Percentiles rank a stretch among this genome's conserved stretches.
Evolutionary conservation across 768 basidiomycete genomes (phyloP).

Genomic region (Auriscalpium microsporum): DNA sequence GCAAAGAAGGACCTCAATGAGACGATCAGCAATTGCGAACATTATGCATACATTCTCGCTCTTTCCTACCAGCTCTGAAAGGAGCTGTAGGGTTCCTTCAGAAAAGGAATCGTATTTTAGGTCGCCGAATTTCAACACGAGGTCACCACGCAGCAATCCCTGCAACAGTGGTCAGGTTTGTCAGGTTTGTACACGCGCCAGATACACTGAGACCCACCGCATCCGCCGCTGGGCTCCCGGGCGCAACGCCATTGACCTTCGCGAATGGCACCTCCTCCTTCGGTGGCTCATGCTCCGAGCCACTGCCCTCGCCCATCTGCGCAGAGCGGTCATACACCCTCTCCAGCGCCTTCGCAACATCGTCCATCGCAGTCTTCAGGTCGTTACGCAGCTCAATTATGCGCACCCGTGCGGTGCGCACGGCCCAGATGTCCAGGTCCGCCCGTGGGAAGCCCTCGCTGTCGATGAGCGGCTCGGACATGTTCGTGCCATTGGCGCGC

Average conservation of each 20-base stretch:
- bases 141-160: slow-evolving; percentile 63
- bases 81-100: slow-evolving; percentile 49
- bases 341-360: slow-evolving; percentile 62
- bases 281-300: background rate
- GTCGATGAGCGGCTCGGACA: slow-evolving; percentile 75
- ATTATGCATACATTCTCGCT: slow-evolving; percentile 63
- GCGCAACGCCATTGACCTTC: slow-evolving; percentile 72
- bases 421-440: slow-evolving; percentile 78
- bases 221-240: slow-evolving; percentile 71
- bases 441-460: slow-evolving; percentile 82
- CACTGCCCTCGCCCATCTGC: slow-evolving; percentile 15
- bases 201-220: slow-evolving; percentile 46
- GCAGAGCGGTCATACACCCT: slow-evolving; percentile 47
- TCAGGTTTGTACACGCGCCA: no score
- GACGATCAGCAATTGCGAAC: no score
- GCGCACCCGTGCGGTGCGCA: slow-evolving; percentile 64
- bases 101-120: slow-evolving; percentile 48
- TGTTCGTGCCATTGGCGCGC: slow-evolving; percentile 49
- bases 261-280: slow-evolving; percentile 52
- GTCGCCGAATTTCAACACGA: slow-evolving; percentile 65
- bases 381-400: slow-evolving; percentile 84
- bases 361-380: slow-evolving; percentile 50
- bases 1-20: no score
- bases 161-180: slow-evolving; percentile 20
- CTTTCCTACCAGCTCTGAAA: slow-evolving; percentile 65